Base-by-base conservation (phyloP, 345 rosid species). In the Hypericum androsaemum region DNA sequence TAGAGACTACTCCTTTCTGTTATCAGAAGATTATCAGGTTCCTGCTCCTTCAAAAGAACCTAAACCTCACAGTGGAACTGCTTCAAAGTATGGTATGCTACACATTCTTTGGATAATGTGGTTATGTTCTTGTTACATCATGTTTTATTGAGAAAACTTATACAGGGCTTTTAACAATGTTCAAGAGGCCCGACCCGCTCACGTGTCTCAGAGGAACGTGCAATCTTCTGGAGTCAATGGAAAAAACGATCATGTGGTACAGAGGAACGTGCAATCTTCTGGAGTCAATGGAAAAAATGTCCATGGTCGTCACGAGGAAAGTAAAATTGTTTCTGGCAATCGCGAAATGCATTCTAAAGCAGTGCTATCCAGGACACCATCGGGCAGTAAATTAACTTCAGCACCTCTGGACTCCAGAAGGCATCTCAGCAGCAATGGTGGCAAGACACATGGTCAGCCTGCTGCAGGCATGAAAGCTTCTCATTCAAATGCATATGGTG, bases 1-100 rank as follows among this genome's bases (percentile, higher is more conserved):
- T 5, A 76, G 97, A 68, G 98, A 92, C 64, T 92, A 92, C 74
- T 92, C 98, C 14, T 92, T 88, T 58, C 74, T 92, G 45, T 66
- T 81, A 12, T 73, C 88, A 8, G 90, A 92, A 53, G 94, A 88
- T 59, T 83, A 74, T 7, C 81, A 74, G 43, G 75, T 73, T 58
- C 85, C 97, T 53, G 83, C 74, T 57, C 64, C 83, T 38, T 53
- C 71, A n/a, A 83, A 65, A 67, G 78, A 68, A n/a, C 64, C 82
- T 63, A 59, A 62, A 6, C 48, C 78, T 35, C 77, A 62, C 50
- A 73, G 54, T 59, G 61, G 59, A 52, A 53, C 74, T 41, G 62
- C 57, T 65, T 76, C 72, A 39, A 64, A 50, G 44, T 82, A 81
- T 50, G 96, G 98, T 90, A 66, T 51, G 77, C 74, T 63, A 49